Percentiles rank a stretch among this genome's conserved stretches.
phyloP scores from a whole-genome alignment of 2,329 filamentous ascomycete species.

The Aspergillus sp. region DNA sequence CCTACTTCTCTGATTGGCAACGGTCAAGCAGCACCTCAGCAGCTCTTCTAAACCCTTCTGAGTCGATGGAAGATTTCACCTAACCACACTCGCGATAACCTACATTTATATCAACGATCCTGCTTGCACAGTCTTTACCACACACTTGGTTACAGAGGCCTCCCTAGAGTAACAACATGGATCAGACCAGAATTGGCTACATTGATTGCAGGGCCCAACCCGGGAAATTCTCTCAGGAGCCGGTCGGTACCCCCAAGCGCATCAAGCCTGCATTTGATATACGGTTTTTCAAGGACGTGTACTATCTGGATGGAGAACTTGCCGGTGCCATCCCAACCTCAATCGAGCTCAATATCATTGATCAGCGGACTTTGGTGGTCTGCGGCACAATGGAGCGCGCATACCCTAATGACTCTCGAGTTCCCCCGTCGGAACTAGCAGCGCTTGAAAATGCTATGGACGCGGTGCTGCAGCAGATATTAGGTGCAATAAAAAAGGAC shows the following conservation, averaged over 20 bases:
- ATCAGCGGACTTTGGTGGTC: slow-evolving; percentile 49
- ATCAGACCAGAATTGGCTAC: background rate
- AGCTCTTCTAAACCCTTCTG: no score
- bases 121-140: no score
- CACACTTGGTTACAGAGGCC: no score
- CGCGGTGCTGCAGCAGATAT: background rate
- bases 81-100: no score
- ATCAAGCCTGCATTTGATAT: slow-evolving; percentile 51
- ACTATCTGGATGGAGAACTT: slow-evolving; percentile 51
- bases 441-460: background rate
- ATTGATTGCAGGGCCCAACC: background rate
- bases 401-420: slow-evolving; percentile 32
- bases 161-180: background rate
- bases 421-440: background rate
- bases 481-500: no score
- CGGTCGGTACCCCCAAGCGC: slow-evolving; percentile 19
- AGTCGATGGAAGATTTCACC: no score
- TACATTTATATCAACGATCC: no score
- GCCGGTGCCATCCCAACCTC: slow-evolving; percentile 51
- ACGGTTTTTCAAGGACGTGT: slow-evolving; percentile 45
- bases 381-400: slow-evolving; percentile 45
- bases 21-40: no score
- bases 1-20: no score
- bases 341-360: slow-evolving; percentile 50
- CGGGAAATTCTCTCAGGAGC: slow-evolving; percentile 18